A percentile compares a stretch with the other conserved stretches of the same genome.
phyloP scores from a whole-genome alignment of 2,329 filamentous ascomycete genomes.

The Dactylellina haptotyla region DNA sequence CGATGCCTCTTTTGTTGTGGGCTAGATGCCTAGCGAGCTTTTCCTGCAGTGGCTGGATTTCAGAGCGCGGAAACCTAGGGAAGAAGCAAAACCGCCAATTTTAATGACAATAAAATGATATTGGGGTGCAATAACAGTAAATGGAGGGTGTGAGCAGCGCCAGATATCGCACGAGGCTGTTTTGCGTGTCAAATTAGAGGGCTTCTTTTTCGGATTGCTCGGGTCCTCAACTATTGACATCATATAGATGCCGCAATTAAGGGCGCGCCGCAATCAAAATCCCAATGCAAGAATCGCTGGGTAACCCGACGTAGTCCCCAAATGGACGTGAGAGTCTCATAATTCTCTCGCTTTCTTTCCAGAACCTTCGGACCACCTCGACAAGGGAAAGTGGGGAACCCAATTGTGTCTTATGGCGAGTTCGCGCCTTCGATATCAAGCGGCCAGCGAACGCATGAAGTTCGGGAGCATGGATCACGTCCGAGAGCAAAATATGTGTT shows the following conservation, averaged over 20 bases:
- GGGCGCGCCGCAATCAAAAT: constrained; percentile 53
- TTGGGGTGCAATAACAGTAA: constrained; percentile 15
- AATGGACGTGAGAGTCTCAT: constrained; percentile 41
- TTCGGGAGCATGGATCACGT: constrained; percentile 19
- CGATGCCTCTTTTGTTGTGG: constrained; percentile 38
- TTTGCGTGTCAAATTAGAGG: constrained; percentile 40
- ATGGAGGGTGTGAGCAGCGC: not conserved
- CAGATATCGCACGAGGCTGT: constrained; percentile 43
- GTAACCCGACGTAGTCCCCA: constrained; percentile 15
- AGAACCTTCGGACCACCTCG: constrained; percentile 15
- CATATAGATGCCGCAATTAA: constrained; percentile 55
- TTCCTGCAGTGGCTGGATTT: constrained; percentile 35
- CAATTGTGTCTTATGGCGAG: constrained; percentile 21
- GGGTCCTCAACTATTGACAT: constrained; percentile 40
- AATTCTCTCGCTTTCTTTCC: constrained; percentile 1
- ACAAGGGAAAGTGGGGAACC: constrained; percentile 41
- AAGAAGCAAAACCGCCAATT: constrained; percentile 53
- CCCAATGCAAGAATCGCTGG: constrained; percentile 29
- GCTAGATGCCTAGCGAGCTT: constrained; percentile 54
- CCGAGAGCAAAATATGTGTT: constrained; percentile 5
- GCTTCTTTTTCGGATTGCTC: constrained; percentile 32
- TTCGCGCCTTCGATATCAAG: constrained; percentile 40
- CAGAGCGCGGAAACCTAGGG: constrained; percentile 20
- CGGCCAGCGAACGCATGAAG: constrained; percentile 48
- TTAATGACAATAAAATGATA: constrained; percentile 50